phyloP scores from a whole-genome alignment of 2,329 filamentous ascomycete species.

The Trichoderma afroharzianum region DNA sequence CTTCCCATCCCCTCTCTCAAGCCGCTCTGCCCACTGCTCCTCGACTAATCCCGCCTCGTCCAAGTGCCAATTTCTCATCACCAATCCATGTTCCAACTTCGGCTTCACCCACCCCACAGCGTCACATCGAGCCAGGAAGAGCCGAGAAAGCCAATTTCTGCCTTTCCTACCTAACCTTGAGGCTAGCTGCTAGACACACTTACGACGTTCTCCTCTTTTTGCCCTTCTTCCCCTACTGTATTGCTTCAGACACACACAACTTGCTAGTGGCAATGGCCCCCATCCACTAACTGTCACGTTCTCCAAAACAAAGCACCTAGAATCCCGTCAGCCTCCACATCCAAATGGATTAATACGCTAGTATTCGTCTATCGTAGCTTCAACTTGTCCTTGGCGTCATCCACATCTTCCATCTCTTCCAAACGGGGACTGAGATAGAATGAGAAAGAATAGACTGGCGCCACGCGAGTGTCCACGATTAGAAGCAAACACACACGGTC shows the following conservation, averaged over 20 bases:
- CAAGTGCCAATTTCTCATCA: neutral
- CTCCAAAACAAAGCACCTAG: conserved; percentile 2
- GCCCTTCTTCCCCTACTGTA: neutral
- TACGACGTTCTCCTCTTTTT: neutral
- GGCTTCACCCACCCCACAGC: neutral
- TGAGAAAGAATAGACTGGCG: neutral
- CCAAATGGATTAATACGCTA: neutral
- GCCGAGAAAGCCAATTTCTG: conserved; percentile 12
- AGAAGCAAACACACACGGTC: neutral
- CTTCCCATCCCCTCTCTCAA: neutral
- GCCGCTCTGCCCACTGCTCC: neutral
- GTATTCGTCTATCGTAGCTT: conserved; percentile 12
- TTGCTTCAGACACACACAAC: neutral
- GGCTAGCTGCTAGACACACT: neutral
- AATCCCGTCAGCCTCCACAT: conserved; percentile 8
- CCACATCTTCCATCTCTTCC: conserved; percentile 8
- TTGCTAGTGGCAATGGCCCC: neutral
- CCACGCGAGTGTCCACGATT: conserved; percentile 3
- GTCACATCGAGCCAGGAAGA: conserved; percentile 3
- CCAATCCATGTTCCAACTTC: conserved; percentile 1
- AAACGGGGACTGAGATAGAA: neutral
- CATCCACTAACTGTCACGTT: neutral
- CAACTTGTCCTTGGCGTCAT: neutral
- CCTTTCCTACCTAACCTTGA: neutral
- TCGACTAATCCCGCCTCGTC: neutral